phyloP scores from a whole-genome alignment of 2,329 filamentous ascomycete genomes.

The Botrytis paeoniae region DNA sequence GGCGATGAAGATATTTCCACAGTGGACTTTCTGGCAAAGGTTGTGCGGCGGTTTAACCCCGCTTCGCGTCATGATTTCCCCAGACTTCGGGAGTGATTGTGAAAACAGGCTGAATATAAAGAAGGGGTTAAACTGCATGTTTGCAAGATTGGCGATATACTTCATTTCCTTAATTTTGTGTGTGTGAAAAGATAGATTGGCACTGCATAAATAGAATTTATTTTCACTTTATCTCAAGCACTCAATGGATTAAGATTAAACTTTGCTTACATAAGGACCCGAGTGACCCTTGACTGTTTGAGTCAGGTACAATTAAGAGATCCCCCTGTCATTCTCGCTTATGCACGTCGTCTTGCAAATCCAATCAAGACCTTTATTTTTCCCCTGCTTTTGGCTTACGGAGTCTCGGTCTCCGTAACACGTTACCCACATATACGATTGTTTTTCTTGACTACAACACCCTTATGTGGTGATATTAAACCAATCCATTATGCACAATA shows the following conservation, averaged over 20 bases:
- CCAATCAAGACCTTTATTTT: slow-evolving; percentile 9
- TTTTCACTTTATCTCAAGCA: not conserved
- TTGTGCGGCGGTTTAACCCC: not conserved
- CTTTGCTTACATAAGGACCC: slow-evolving; percentile 14
- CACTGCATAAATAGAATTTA: not conserved
- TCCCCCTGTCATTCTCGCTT: slow-evolving; percentile 12
- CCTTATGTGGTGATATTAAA: slow-evolving; percentile 2
- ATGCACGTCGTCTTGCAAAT: slow-evolving; percentile 17
- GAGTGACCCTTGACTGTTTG: not conserved
- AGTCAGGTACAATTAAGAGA: slow-evolving; percentile 2
- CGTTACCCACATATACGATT: slow-evolving; percentile 5
- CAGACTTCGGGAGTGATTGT: slow-evolving; percentile 14
- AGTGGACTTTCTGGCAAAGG: not conserved
- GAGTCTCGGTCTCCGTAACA: slow-evolving; percentile 14
- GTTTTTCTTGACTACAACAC: not conserved
- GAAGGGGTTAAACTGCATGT: not conserved
- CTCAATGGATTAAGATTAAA: not conserved
- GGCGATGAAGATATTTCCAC: not conserved
- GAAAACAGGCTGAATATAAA: slow-evolving; percentile 11
- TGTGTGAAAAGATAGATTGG: not conserved
- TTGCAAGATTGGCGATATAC: slow-evolving; percentile 13
- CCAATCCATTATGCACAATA: slow-evolving; percentile 1
- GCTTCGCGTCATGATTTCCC: slow-evolving; percentile 17
- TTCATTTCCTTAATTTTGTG: not conserved
- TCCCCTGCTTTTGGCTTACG: not conserved